These are phyloP conservation scores for Fomitopsis pulvina DNA, from an alignment of 768 basidiomycete species.

Conservation along the genomic window DNA sequence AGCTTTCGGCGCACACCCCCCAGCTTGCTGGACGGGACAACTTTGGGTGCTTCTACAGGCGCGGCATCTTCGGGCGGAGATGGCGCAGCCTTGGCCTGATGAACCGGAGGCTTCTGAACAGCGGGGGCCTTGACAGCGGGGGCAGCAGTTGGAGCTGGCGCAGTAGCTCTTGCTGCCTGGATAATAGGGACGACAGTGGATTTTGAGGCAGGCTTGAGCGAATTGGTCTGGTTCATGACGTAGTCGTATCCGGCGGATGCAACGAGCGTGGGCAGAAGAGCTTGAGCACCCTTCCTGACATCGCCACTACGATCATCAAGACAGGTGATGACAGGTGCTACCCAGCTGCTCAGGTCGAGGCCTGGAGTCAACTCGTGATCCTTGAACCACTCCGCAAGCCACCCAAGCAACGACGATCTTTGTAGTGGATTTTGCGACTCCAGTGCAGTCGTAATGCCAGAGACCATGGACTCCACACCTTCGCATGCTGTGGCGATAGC, in stretches of 20 bases:
- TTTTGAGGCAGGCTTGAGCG: constrained; percentile 88
- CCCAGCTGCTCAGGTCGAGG: constrained; percentile 69
- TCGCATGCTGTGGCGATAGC: constrained; percentile 83
- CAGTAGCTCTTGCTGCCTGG: constrained; percentile 63
- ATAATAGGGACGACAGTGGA: constrained; percentile 81
- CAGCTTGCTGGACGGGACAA: constrained; percentile 39
- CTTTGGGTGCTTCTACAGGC: constrained; percentile 29
- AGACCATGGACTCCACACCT: constrained; percentile 74
- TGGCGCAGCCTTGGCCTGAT: constrained; percentile 23
- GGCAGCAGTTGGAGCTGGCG: constrained; percentile 27
- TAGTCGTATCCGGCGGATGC: constrained; percentile 72
- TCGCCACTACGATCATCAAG: constrained; percentile 90
- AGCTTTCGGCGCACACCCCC: constrained; percentile 68
- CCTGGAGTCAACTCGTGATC: constrained; percentile 46
- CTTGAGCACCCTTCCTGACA: constrained; percentile 87
- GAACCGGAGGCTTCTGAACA: constrained; percentile 13
- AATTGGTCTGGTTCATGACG: constrained; percentile 79
- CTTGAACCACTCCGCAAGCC: constrained; percentile 78
- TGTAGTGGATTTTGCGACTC: constrained; percentile 87
- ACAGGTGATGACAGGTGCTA: constrained; percentile 56
- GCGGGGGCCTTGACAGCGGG: constrained; percentile 20
- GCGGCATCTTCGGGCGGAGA: constrained; percentile 43
- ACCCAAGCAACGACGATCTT: constrained; percentile 69
- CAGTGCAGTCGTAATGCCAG: constrained; percentile 70
- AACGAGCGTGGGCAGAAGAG: constrained; percentile 72